phyloP scores from a whole-genome alignment of 768 basidiomycete species.

The Lentinus tigrinus region DNA sequence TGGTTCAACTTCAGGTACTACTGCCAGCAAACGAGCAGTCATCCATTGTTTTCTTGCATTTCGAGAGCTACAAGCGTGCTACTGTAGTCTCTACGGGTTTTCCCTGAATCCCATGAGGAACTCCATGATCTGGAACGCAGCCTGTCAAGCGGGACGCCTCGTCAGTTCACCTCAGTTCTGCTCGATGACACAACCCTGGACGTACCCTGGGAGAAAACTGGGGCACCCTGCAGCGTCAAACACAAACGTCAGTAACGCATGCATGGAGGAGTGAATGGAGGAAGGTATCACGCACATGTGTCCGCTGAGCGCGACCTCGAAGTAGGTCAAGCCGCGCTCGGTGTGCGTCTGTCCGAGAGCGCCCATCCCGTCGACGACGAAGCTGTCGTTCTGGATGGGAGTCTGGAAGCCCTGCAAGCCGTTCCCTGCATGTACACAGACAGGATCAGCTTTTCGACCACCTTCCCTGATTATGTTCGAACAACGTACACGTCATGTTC shows the following conservation, averaged over 20 bases:
- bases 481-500: slow-evolving; percentile 23
- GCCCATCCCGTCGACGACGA: slow-evolving; percentile 70
- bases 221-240: slow-evolving; percentile 47
- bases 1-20: too few species aligned
- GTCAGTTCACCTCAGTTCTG: background rate
- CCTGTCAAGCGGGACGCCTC: slow-evolving; percentile 33
- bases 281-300: slow-evolving; percentile 55
- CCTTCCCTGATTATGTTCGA: background rate
- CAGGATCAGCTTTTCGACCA: background rate
- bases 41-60: too few species aligned
- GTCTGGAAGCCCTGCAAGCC: slow-evolving; percentile 74
- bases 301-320: slow-evolving; percentile 66
- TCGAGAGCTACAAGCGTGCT: too few species aligned
- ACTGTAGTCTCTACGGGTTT: slow-evolving; percentile 2
- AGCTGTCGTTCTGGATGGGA: slow-evolving; percentile 62
- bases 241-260: background rate
- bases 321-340: slow-evolving; percentile 67
- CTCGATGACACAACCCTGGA: background rate
- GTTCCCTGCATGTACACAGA: slow-evolving; percentile 43
- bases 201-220: slow-evolving; percentile 63
- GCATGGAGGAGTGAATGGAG: background rate
- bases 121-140: slow-evolving; percentile 69
- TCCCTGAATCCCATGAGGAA: slow-evolving; percentile 63
- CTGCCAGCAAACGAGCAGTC: too few species aligned
- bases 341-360: slow-evolving; percentile 62